Conservation (phyloP, 2,329 filamentous ascomycete genomes). For the Lachnellula suecica region DNA sequence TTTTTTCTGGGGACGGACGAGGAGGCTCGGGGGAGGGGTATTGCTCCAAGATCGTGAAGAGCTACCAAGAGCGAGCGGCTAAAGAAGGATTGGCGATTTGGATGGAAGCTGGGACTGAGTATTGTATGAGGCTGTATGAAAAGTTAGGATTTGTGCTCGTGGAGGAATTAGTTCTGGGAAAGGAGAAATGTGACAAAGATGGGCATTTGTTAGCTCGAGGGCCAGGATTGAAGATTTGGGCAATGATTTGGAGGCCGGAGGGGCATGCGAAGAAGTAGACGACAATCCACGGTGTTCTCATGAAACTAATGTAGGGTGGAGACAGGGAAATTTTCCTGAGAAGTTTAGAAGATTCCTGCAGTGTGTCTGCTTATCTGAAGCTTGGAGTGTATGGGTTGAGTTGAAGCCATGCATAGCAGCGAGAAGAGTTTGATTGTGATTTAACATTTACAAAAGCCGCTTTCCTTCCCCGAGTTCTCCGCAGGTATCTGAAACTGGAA, state of each 20-base stretch:
- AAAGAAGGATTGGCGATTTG: slow-evolving; percentile 18
- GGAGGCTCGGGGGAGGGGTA: slow-evolving; percentile 11
- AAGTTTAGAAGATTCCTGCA: no score
- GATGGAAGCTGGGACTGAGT: slow-evolving; percentile 19
- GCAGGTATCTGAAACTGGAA: slow-evolving; percentile 2
- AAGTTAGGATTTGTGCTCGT: slow-evolving; percentile 20
- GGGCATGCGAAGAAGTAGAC: background rate
- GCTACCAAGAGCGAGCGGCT: slow-evolving; percentile 11
- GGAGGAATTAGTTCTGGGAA: slow-evolving; percentile 15
- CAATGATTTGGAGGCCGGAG: slow-evolving; percentile 21
- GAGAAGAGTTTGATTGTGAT: slow-evolving; percentile 3
- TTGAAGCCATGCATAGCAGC: no score
- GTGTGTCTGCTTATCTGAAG: no score
- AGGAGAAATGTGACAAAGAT: slow-evolving; percentile 13
- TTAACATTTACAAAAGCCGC: background rate
- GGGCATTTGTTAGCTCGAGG: slow-evolving; percentile 12
- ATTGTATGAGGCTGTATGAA: slow-evolving; percentile 12
- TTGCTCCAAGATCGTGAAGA: slow-evolving; percentile 11
- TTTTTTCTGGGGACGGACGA: slow-evolving; percentile 19
- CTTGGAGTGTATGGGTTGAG: no score
- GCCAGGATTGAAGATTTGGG: slow-evolving; percentile 18
- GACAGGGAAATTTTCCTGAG: no score
- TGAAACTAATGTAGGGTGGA: no score
- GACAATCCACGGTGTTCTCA: no score
- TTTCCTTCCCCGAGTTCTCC: background rate